A percentile compares a stretch with the other conserved stretches of the same genome.
Evolutionary conservation across 139 green algal genomes (phyloP).

Genomic region (Coccomyxa sp.): DNA sequence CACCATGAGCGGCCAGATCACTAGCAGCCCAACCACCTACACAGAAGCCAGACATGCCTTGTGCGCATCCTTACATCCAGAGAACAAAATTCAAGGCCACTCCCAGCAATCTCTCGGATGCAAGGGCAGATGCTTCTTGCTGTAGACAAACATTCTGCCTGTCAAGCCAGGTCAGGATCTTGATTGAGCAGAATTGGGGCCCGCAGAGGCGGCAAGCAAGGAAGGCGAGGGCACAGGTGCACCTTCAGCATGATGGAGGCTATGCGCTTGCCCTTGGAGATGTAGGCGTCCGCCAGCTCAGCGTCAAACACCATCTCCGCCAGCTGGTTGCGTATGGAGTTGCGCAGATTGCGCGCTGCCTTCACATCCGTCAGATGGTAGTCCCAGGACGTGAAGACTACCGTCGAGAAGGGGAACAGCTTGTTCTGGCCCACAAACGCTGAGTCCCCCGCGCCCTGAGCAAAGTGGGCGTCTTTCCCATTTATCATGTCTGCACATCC

Average conservation of each 20-base stretch:
- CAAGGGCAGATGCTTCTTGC: no score
- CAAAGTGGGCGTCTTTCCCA: neutral
- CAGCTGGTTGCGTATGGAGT: constrained; percentile 33
- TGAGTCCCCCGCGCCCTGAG: constrained; percentile 23
- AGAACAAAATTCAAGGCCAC: no score
- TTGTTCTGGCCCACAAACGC: constrained; percentile 22
- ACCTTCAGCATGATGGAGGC: neutral
- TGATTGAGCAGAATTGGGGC: neutral
- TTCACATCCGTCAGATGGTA: constrained; percentile 28
- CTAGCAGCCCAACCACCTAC: constrained; percentile 18
- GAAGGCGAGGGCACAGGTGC: neutral
- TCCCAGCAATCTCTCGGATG: no score
- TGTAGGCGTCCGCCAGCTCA: constrained; percentile 10
- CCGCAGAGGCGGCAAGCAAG: neutral
- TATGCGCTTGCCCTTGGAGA: neutral
- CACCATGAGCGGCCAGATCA: constrained; percentile 31
- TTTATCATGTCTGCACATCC: no score
- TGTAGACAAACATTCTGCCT: neutral
- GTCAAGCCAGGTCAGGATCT: neutral
- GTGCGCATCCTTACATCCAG: no score
- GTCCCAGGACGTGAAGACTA: constrained; percentile 41
- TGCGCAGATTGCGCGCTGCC: constrained; percentile 22
- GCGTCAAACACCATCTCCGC: constrained; percentile 38
- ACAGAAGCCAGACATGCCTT: neutral
- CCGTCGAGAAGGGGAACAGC: constrained; percentile 34